These are phyloP conservation scores for Coleophoma crateriformis DNA, from an alignment of 2,329 filamentous ascomycete genomes.

Conservation along the genomic window DNA sequence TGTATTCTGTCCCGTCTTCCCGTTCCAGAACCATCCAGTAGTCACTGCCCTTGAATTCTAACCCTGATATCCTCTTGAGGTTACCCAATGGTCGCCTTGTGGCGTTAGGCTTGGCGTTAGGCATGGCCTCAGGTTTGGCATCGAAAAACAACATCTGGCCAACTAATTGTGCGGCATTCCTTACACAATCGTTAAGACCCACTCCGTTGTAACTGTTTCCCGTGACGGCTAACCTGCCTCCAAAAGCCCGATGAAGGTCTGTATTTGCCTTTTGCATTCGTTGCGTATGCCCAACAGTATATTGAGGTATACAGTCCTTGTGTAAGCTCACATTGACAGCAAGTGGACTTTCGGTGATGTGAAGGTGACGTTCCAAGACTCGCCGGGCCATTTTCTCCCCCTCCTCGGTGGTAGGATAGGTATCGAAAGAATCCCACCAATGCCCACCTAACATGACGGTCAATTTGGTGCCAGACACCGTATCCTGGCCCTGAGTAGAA, in stretches of 20 bases:
- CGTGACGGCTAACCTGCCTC: slow-evolving; percentile 30
- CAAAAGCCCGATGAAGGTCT: slow-evolving; percentile 23
- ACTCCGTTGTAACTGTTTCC: slow-evolving; percentile 42
- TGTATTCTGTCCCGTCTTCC: too few relatives aligned
- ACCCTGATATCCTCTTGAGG: too few relatives aligned
- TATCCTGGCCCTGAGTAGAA: slow-evolving; percentile 43
- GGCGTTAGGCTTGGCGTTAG: too few relatives aligned
- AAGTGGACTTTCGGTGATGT: slow-evolving; percentile 56
- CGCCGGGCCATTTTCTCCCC: slow-evolving; percentile 64
- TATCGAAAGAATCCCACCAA: slow-evolving; percentile 67
- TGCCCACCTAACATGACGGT: slow-evolving; percentile 95
- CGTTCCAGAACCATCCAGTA: too few relatives aligned
- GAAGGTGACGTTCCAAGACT: slow-evolving; percentile 69
- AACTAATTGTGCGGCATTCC: slow-evolving; percentile 48
- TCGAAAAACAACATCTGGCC: too few relatives aligned
- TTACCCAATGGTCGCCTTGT: too few relatives aligned
- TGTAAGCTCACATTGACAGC: slow-evolving; percentile 57
- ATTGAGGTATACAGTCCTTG: slow-evolving; percentile 83
- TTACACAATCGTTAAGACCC: slow-evolving; percentile 49
- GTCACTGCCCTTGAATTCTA: too few relatives aligned
- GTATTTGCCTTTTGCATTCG: slow-evolving; percentile 21
- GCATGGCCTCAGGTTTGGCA: too few relatives aligned
- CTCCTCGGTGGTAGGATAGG: slow-evolving; percentile 58
- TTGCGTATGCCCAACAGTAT: slow-evolving; percentile 65
- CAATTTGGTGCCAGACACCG: slow-evolving; percentile 66